Base-by-base conservation (phyloP, 2,329 filamentous ascomycete genomes). In the Colletotrichum orbiculare region DNA sequence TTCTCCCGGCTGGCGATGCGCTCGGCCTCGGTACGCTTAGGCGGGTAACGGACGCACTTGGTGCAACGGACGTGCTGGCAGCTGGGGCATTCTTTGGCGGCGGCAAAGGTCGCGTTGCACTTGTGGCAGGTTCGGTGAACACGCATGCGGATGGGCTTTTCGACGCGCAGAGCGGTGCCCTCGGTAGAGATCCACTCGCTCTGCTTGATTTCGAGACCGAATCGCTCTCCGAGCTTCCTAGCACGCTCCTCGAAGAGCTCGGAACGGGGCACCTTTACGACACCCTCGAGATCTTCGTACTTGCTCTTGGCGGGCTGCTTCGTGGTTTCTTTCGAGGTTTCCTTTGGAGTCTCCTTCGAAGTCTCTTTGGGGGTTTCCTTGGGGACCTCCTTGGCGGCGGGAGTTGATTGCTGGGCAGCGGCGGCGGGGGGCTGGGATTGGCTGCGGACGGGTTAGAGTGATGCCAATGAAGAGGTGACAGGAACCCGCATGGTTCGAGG, bases 51-150 rank as follows among this genome's bases (percentile, higher is more conserved):
- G 35, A 88, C 87, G 76, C 94, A 97, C 73, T 91, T 89, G 73
- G 87, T 91, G 85, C 94, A 97, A 69, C 92, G 88, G 50, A 83
- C 82, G 78, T 97, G 94, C 70, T 91, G 85, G 80, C 94, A 97
- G 69, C 87, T 87, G 69, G 84, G 77, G 78, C 94, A 97, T 65
- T 90, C 83, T 78, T 90, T 93, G 71, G 90, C 87, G 17, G 85
- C 77, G 60, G 91, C 89, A 75, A 95, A 97, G 33, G 86, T 86
- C 12, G 90, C 87, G 64, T 89, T 86, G 81, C 94, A 97, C 70
- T 87, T 85, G 78, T 97, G 94, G 77, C 94, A 97, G 68, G 86
- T 89, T 70, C 90, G 87, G 75, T 92, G 91, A 57, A 94, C 87
- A 58, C 91, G 88, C 86, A 94, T 91, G 64, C 91, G 88, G 69